Percentiles rank a stretch among this genome's conserved stretches.
These are phyloP conservation scores for Vigna radiata DNA, from an alignment of 306 rosid genomes.

Conservation along the genomic window DNA sequence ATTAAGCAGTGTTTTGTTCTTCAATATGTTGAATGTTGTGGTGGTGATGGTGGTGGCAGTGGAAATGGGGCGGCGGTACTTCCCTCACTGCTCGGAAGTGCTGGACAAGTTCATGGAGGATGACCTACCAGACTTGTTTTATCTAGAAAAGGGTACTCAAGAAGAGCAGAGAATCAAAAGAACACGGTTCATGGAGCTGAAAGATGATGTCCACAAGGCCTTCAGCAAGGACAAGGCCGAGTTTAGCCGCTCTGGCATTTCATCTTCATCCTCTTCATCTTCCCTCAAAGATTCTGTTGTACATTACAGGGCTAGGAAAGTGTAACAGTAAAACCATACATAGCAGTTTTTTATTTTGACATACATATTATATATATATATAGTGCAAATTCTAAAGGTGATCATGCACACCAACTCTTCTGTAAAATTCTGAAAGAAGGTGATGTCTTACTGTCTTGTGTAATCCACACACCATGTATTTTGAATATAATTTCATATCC, in stretches of 20 bases:
- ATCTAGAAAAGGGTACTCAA: conserved; percentile 72
- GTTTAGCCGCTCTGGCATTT: conserved; percentile 55
- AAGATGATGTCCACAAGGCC: conserved; percentile 87
- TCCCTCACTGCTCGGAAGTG: conserved; percentile 95
- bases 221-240: conserved; percentile 80
- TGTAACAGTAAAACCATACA: conserved; percentile 10
- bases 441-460: conserved; percentile 23
- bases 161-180: conserved; percentile 80
- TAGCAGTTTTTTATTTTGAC: conserved; percentile 35
- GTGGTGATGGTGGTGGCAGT: conserved; percentile 53
- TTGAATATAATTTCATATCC: conserved; percentile 1
- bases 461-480: conserved; percentile 4
- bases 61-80: conserved; percentile 82
- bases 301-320: conserved; percentile 67
- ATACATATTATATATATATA: conserved; percentile 8
- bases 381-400: conserved; percentile 28
- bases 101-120: conserved; percentile 85
- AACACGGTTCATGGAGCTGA: conserved; percentile 82
- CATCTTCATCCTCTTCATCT: conserved; percentile 68
- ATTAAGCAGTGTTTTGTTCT: not conserved
- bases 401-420: conserved; percentile 14
- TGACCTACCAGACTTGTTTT: conserved; percentile 73
- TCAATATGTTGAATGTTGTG: not conserved
- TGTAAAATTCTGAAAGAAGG: conserved; percentile 39
- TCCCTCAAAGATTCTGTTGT: conserved; percentile 55